A percentile compares a stretch with the other conserved stretches of the same genome.
Conservation (phyloP, 2,329 filamentous ascomycete genomes). For the Fusarium sp. region DNA sequence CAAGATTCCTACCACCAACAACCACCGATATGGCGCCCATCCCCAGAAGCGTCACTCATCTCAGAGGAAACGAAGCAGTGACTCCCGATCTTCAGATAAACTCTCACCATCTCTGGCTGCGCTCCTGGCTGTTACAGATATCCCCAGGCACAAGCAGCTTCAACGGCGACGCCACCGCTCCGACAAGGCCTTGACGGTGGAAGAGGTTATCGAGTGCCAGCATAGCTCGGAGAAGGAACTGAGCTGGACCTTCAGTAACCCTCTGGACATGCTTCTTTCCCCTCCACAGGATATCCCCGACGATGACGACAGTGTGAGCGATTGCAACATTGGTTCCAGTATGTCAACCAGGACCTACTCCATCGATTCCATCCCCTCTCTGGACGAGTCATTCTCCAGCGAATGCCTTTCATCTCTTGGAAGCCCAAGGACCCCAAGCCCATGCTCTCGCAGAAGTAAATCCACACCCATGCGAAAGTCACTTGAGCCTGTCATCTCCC, state of each 20-base stretch:
- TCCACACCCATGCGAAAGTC: constrained; percentile 62
- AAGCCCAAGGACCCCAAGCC: constrained; percentile 61
- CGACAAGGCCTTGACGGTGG: constrained; percentile 63
- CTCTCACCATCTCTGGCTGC: constrained; percentile 73
- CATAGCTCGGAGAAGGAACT: constrained; percentile 72
- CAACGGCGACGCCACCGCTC: constrained; percentile 52
- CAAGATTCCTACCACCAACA: constrained; percentile 66
- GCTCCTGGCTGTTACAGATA: constrained; percentile 73
- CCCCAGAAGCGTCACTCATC: constrained; percentile 57
- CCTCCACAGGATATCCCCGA: constrained; percentile 71
- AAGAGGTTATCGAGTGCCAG: constrained; percentile 68
- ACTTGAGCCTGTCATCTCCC: constrained; percentile 70
- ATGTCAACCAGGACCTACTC: constrained; percentile 71
- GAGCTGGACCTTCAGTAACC: constrained; percentile 67
- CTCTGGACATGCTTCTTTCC: constrained; percentile 72
- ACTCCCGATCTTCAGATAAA: constrained; percentile 66
- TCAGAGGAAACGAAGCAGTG: constrained; percentile 56
- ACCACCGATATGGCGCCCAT: constrained; percentile 55
- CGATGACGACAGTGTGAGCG: constrained; percentile 64
- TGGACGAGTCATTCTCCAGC: constrained; percentile 68
- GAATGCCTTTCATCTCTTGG: constrained; percentile 65
- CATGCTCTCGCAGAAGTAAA: constrained; percentile 50
- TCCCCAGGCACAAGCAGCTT: constrained; percentile 64
- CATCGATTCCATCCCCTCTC: constrained; percentile 73
- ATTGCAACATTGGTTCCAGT: constrained; percentile 67